These are phyloP conservation scores for Zarea fungicola DNA, from an alignment of 2,329 filamentous ascomycete species.

Conservation along the genomic window DNA sequence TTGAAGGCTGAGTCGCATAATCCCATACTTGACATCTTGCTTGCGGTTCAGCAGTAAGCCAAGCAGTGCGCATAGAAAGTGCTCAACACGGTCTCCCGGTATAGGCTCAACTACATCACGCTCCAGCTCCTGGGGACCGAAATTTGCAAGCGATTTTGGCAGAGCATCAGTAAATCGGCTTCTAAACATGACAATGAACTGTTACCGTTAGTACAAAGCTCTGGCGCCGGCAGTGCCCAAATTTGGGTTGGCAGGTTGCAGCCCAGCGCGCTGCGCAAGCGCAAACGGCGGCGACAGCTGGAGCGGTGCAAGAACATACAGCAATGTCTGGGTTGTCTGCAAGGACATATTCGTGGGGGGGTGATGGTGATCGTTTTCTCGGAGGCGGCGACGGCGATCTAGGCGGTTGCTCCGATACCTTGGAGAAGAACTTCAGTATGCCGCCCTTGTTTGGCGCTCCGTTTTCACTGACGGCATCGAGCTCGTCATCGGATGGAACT, in stretches of 20 bases:
- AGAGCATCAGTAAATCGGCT: slow-evolving; percentile 88
- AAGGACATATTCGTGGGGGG: slow-evolving; percentile 82
- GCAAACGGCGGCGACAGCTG: not conserved
- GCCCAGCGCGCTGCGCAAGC: not conserved
- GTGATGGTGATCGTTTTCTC: slow-evolving; percentile 78
- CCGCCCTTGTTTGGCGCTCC: slow-evolving; percentile 45
- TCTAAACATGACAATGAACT: slow-evolving; percentile 99
- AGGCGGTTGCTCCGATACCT: slow-evolving; percentile 45
- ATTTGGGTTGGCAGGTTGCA: slow-evolving; percentile 33
- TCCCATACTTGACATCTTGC: slow-evolving; percentile 91
- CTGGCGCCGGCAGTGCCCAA: slow-evolving; percentile 15
- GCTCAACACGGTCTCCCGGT: slow-evolving; percentile 81
- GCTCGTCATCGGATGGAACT: slow-evolving; percentile 39
- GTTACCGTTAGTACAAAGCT: slow-evolving; percentile 27
- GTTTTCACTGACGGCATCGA: slow-evolving; percentile 41
- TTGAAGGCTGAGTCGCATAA: not conserved
- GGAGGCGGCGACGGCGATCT: slow-evolving; percentile 60
- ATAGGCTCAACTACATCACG: slow-evolving; percentile 70
- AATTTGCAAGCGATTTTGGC: slow-evolving; percentile 78
- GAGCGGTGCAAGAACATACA: slow-evolving; percentile 52
- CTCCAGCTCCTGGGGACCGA: slow-evolving; percentile 94
- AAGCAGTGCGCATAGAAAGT: slow-evolving; percentile 82
- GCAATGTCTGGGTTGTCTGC: slow-evolving; percentile 90
- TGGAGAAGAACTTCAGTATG: slow-evolving; percentile 65
- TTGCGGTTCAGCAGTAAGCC: slow-evolving; percentile 91